Percentiles rank a stretch among this genome's conserved stretches.
phyloP scores from a whole-genome alignment of 371 early-diverging fungal species.

The Parasitella parasitica region DNA sequence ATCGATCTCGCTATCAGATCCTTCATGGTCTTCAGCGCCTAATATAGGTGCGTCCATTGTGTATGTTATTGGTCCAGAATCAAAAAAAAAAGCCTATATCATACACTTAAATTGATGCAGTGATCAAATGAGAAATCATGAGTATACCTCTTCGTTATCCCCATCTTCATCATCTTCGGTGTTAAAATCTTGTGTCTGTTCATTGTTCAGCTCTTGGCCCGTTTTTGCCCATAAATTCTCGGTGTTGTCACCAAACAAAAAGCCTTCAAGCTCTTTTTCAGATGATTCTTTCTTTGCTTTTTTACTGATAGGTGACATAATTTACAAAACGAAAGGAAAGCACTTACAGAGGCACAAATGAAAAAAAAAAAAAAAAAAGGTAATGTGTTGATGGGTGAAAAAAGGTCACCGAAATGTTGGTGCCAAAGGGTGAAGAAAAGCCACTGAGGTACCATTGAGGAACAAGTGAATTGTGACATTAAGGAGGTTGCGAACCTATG shows the following conservation, averaged over 20 bases:
- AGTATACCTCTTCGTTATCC: slow-evolving; percentile 16
- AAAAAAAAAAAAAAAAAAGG: background rate
- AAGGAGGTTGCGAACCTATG: no score
- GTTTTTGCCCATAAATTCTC: slow-evolving; percentile 34
- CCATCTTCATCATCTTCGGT: slow-evolving; percentile 35
- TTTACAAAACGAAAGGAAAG: background rate
- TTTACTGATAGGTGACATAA: slow-evolving; percentile 20
- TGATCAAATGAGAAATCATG: no score
- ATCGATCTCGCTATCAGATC: slow-evolving; percentile 18
- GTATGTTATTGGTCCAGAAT: slow-evolving; percentile 38
- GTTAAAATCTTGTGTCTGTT: slow-evolving; percentile 11
- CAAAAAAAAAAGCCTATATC: slow-evolving; percentile 41
- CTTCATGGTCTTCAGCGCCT: background rate
- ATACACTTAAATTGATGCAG: background rate
- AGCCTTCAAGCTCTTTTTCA: slow-evolving; percentile 64
- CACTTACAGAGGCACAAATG: background rate
- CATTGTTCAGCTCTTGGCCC: slow-evolving; percentile 31
- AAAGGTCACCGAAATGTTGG: background rate
- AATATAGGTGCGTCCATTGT: slow-evolving; percentile 21
- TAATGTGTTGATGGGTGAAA: background rate
- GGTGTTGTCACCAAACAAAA: slow-evolving; percentile 65
- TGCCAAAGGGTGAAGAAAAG: background rate
- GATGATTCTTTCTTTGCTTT: slow-evolving; percentile 29
- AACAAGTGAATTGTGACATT: background rate
- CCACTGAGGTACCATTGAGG: background rate